Evolutionary conservation across 179 eudicot genomes (phyloP), one percentile per base, ranked within the genome.

Genomic region (Beta corolliflora): DNA sequence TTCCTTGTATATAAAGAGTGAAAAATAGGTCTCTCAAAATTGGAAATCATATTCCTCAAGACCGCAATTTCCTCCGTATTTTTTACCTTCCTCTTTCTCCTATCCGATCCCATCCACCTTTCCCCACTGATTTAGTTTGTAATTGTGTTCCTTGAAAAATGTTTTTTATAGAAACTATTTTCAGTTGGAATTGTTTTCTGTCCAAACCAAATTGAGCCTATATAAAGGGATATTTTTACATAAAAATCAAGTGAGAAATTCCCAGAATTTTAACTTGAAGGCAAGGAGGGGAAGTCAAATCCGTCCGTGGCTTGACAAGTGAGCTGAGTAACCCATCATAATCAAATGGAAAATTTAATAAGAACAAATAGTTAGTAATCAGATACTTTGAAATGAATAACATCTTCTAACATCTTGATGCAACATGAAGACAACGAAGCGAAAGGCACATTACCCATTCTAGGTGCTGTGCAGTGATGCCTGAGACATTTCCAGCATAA

Each of bases 381-480:
- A 36, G 41, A 67, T 67, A 48, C 53, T 48, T 7, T 48, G 53
- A 3, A 12, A 69, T 15, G 73, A 69, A 15, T 19, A 44, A 19
- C 23, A 44, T 16, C 52, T 44, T 19, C 44, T 8, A 44, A 52
- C 73, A 31, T 44, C 36, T 5, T 54, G 61, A 87, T n/a, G 48
- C 61, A 70, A 48, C 56, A 73, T 66, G 25, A 59, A 68, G 76
- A 74, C 75, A 59, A 79, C 31, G 50, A 58, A 13, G 15, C 52
- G 31, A 4, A 23, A 52, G 77, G 75, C 13, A 76, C 65, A 25
- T 83, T 89, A 93, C 98, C 97, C 98, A 94, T 91, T 95, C 99
- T 63, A 95, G 90, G 83, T 95, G 99, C 52, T 94, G 99, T n/a
- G 98, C 99, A 52, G 99, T 95, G 82, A 95, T 92, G 80, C 99